Evolutionary conservation across 176 grass and related monocot genomes (phyloP).

Genomic region (Lolium multiflorum): DNA sequence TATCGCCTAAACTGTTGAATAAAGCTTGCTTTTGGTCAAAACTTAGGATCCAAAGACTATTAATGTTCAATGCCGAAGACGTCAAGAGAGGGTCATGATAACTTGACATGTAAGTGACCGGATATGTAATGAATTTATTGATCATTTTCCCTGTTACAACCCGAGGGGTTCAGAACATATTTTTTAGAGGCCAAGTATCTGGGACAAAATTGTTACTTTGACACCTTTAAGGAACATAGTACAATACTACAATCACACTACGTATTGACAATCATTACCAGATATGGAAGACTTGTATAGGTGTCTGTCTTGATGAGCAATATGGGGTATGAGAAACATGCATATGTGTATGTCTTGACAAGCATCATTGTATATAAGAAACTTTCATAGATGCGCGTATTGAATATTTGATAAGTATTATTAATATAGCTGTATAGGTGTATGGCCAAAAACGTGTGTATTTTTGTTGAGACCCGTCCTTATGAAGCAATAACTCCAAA

Average conservation of each 20-base stretch:
- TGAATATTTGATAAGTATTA: not conserved
- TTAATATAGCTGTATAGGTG: not conserved
- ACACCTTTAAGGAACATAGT: conserved; percentile 17
- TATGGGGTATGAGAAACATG: not conserved
- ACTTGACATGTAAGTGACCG: not conserved
- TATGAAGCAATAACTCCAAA: conserved; percentile 11
- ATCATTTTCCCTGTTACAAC: not conserved
- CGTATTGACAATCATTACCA: not conserved
- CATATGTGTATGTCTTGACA: not conserved
- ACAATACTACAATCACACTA: conserved; percentile 1
- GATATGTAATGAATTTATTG: not conserved
- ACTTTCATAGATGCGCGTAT: not conserved
- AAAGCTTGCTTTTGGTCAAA: not conserved
- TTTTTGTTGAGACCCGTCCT: not conserved
- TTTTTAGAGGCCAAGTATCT: not conserved
- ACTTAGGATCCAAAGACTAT: not conserved
- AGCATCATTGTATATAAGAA: not conserved
- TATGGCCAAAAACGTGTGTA: not conserved
- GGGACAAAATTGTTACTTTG: not conserved
- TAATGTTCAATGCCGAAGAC: not conserved
- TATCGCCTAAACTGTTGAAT: not conserved
- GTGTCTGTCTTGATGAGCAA: not conserved
- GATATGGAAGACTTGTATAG: not conserved
- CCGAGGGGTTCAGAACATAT: not conserved
- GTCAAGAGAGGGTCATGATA: not conserved